Evolutionary conservation across 805 yeast species (phyloP), one percentile per base, ranked within the genome.

Genomic region (Candida namnaoensis): DNA sequence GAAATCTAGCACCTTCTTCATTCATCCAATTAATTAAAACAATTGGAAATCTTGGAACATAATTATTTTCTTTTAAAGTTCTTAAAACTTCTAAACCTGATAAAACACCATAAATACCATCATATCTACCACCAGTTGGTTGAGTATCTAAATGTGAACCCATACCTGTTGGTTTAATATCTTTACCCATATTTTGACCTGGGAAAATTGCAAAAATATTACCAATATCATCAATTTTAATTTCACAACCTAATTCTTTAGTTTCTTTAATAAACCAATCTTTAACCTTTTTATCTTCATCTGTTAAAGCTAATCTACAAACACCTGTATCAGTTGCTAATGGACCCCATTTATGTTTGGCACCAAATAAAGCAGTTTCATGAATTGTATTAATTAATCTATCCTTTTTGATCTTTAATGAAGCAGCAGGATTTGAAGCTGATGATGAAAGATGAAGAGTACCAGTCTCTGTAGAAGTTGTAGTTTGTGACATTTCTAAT

Each of bases 81-180:
- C 86, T 64, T 49, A 82, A 58, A 5, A 82, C 78, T 58, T 82
- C 87, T 37, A 82, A 61, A 1, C 86, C 88, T 9, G 81, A 60
- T 37, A 80, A 61, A 5, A 82, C 88, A 15, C 90, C 90, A 33
- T 69, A 66, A 34, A 82, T 76, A 37, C 88, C 90, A 52, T 82
- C 90, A 51, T 81, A 82, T 45, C 86, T 66, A 10, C 90, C 88
- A 34, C 88, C 90, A 7, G 81, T 78, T 28, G 88, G 88, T 59
- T 82, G 88, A 1, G 90, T 82, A 51, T 82, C 90, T 43, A 82
- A 61, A 58, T 82, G 88, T 0, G 87, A 80, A 0, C 88, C 88
- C 45, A 81, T 78, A 13, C 76, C 86, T 1, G 79, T 79, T 13
- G 88, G 82, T 4, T 68, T 56, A 26, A 60, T 61, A 32, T 62